Evolutionary conservation across 2,329 filamentous ascomycete genomes (phyloP), one percentile per base, ranked within the genome.

Genomic region (Neurospora crassa): DNA sequence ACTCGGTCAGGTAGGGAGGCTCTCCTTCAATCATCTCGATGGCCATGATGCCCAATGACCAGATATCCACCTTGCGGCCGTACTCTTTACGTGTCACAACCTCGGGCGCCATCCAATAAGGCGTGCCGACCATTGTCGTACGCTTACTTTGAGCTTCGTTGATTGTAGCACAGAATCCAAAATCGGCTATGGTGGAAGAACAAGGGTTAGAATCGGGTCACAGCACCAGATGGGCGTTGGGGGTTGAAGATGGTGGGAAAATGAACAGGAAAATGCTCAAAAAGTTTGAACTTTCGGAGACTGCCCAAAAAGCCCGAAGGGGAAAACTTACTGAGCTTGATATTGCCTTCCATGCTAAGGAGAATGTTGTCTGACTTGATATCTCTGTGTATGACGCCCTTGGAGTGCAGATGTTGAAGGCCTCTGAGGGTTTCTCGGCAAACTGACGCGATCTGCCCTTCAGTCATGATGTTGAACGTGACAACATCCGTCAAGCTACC

Each of bases 11-110:
- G 79, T 98, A 99, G 34, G 96, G 96, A 14, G 96, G 96, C 81
- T 98, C 96, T 79, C 95, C 96, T 83, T 98, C 96, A 75, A 99
- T 97, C 96, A 99, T 99, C 82, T 99, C 96, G 78, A 99, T 98
- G 8, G 96, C 94, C 96, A 99, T 98, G 83, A 99, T 99, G 72
- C 96, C 96, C 67, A 99, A 84, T 72, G 93, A 97, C 96, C 96
- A 99, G 76, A 99, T 97, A 79, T 99, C 96, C 70, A 99, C 95
- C 82, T 98, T 99, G 74, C 95, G 91, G 75, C 96, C 96, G 81
- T 99, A 99, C 82, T 98, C 96, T 81, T 98, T 98, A 59, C 94
- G 87, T 7, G 94, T 98, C 40, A 99, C 96, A 29, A 99, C 95
- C 82, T 99, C 96, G 3, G 96, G 96, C 1, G 96, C 96, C 96